Evolutionary conservation across 2,329 filamentous ascomycete species (phyloP).

Genomic region (Pleochaeta shiraiana): DNA sequence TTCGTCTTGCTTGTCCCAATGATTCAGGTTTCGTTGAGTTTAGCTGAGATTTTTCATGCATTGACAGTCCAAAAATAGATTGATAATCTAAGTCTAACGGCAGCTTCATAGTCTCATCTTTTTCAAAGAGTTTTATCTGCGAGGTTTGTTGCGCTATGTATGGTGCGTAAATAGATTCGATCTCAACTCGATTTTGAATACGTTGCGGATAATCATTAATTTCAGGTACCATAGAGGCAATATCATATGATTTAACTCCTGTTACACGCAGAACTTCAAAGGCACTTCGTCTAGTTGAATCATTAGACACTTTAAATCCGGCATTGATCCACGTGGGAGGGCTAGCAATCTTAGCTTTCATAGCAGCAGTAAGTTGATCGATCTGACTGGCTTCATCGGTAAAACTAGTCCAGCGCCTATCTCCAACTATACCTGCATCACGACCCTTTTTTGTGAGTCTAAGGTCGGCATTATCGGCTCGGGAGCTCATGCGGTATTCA

Average conservation of each 20-base stretch:
- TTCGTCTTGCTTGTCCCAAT: constrained; percentile 66
- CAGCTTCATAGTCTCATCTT: constrained; percentile 54
- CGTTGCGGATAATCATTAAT: constrained; percentile 31
- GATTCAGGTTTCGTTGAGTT: constrained; percentile 55
- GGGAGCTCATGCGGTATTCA: constrained; percentile 83
- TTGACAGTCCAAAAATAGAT: constrained; percentile 48
- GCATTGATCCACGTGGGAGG: constrained; percentile 43
- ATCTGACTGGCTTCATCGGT: constrained; percentile 43
- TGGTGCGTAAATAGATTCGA: constrained; percentile 72
- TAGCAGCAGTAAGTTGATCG: constrained; percentile 35
- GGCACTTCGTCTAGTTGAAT: constrained; percentile 45
- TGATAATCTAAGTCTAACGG: constrained; percentile 60
- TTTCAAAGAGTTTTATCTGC: constrained; percentile 42
- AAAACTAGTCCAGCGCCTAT: constrained; percentile 55
- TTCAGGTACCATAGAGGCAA: constrained; percentile 35
- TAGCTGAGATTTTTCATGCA: constrained; percentile 55
- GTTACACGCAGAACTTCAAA: constrained; percentile 59
- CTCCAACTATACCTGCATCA: constrained; percentile 54
- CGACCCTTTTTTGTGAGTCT: constrained; percentile 65
- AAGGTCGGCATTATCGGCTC: constrained; percentile 83
- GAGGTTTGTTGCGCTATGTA: constrained; percentile 56
- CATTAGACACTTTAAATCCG: constrained; percentile 47
- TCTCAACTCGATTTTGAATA: constrained; percentile 47
- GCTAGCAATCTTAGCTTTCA: constrained; percentile 35
- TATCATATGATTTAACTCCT: constrained; percentile 32